These are phyloP conservation scores for Aspergillus carbonarius DNA, from an alignment of 2,329 filamentous ascomycete species.

Conservation along the genomic window DNA sequence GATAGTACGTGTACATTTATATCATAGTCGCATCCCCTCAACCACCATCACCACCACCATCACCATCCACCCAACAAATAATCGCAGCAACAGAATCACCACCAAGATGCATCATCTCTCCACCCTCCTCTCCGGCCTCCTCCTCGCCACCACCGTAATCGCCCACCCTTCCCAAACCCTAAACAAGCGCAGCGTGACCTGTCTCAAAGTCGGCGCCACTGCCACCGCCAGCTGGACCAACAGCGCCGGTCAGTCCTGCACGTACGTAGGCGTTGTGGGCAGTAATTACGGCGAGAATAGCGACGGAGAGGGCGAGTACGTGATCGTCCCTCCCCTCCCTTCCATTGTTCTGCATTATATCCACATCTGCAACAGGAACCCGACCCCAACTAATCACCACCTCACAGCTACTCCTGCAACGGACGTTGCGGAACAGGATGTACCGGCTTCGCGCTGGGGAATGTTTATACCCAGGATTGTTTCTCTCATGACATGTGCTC, in stretches of 20 bases:
- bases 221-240: slow-evolving; percentile 18
- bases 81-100: not conserved
- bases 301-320: slow-evolving; percentile 15
- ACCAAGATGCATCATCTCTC: not conserved
- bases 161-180: not conserved
- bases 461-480: slow-evolving; percentile 21
- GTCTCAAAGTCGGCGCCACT: slow-evolving; percentile 15
- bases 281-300: slow-evolving; percentile 17
- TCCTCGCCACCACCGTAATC: not conserved
- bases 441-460: slow-evolving; percentile 11
- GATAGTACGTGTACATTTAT: no score
- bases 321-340: not conserved
- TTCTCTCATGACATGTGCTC: slow-evolving; percentile 24
- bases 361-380: no score
- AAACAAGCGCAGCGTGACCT: slow-evolving; percentile 14
- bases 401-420: slow-evolving; percentile 19
- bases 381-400: not conserved
- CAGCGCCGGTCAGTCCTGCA: slow-evolving; percentile 14
- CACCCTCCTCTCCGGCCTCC: not conserved
- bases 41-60: not conserved
- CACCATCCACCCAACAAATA: not conserved
- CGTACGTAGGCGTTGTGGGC: slow-evolving; percentile 14
- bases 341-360: no score
- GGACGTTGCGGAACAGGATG: slow-evolving; percentile 20
- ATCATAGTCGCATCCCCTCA: not conserved